These are phyloP conservation scores for Aristolochia californica DNA, from an alignment of 164 flowering plant species.

Conservation along the genomic window DNA sequence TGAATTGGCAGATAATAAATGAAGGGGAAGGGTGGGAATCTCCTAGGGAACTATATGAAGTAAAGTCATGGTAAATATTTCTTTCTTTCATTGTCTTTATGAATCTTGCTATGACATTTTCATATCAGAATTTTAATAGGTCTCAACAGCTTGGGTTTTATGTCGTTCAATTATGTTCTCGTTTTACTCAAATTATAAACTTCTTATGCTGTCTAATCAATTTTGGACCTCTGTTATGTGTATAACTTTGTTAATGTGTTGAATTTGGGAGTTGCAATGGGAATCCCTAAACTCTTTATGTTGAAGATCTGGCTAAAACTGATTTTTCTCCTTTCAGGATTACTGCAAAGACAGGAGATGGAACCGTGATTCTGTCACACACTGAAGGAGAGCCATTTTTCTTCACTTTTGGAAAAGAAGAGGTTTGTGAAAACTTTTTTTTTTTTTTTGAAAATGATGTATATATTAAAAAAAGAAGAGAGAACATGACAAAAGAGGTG, in stretches of 20 bases:
- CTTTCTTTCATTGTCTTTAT: not conserved
- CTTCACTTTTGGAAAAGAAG: slow-evolving; percentile 85
- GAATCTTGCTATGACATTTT: no score
- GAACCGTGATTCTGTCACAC: slow-evolving; percentile 45
- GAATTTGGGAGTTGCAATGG: not conserved
- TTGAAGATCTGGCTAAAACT: not conserved
- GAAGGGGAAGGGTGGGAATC: slow-evolving; percentile 98
- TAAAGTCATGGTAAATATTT: slow-evolving; percentile 59
- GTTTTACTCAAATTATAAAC: no score
- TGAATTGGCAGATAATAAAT: slow-evolving; percentile 35
- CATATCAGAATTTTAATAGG: no score
- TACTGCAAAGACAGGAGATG: slow-evolving; percentile 63
- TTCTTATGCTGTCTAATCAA: no score
- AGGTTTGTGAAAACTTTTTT: slow-evolving; percentile 41
- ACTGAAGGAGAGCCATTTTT: slow-evolving; percentile 62
- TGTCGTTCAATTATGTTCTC: no score
- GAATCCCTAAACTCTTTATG: not conserved
- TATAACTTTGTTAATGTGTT: not conserved
- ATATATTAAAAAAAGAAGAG: no score
- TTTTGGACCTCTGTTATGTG: no score
- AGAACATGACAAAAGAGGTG: no score
- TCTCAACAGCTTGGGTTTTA: no score
- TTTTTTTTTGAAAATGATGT: no score
- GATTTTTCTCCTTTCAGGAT: slow-evolving; percentile 42
- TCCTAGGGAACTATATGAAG: slow-evolving; percentile 96